Percentiles rank a stretch among this genome's conserved stretches.
These are phyloP conservation scores for Tremellales sp. DNA, from an alignment of 1,284 basidiomycete species.

Conservation along the genomic window DNA sequence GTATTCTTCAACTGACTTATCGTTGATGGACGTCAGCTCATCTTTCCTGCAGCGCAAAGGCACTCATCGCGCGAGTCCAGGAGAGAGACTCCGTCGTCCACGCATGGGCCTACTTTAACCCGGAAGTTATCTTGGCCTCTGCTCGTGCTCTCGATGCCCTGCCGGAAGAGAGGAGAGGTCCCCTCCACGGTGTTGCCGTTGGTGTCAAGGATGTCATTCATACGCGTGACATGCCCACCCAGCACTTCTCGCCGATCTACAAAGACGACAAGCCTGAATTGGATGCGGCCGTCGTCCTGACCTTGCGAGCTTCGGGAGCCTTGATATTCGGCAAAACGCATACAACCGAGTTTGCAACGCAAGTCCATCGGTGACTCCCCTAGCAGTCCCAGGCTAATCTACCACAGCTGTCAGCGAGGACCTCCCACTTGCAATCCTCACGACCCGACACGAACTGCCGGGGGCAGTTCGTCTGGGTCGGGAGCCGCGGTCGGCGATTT, in stretches of 20 bases:
- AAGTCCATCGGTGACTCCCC: conserved; percentile 10
- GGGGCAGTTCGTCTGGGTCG: conserved; percentile 36
- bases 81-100: conserved; percentile 18
- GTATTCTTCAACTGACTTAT: conserved; percentile 2
- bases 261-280: conserved; percentile 21
- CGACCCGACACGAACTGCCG: conserved; percentile 29
- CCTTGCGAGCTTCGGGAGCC: conserved; percentile 27
- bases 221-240: conserved; percentile 37
- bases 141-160: conserved; percentile 30
- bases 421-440: conserved; percentile 56
- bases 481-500: conserved; percentile 37
- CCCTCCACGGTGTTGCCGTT: conserved; percentile 33
- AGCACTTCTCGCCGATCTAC: conserved; percentile 28
- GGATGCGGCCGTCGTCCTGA: conserved; percentile 27
- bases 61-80: conserved; percentile 17
- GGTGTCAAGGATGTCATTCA: conserved; percentile 35
- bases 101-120: conserved; percentile 32
- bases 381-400: conserved; percentile 9
- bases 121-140: conserved; percentile 19
- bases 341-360: conserved; percentile 38
- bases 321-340: conserved; percentile 42
- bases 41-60: too few species aligned
- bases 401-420: conserved; percentile 35
- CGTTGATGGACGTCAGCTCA: too few species aligned
- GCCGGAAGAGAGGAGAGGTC: conserved; percentile 24